Evolutionary conservation across 345 rosid species (phyloP), one percentile per base, ranked within the genome.

Genomic region (Syzygium grande): DNA sequence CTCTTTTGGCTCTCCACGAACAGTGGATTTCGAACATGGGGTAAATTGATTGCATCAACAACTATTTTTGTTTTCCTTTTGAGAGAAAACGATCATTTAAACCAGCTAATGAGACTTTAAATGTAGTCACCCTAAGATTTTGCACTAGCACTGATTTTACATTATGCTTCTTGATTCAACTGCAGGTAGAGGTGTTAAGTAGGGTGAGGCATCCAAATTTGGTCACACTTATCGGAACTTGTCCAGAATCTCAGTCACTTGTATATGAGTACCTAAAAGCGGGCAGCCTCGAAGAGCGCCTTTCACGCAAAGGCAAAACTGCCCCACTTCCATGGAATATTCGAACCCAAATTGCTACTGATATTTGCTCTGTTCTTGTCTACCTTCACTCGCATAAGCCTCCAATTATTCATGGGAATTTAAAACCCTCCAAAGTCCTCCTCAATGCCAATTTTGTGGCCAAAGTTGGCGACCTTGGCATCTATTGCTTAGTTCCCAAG

Each of bases 121-220:
- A 34, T 73, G 23, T 41, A 38, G 49, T 73, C 49, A 73, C 83
- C 73, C 49, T 19, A 11, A 73, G 38, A 19, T 73, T 73, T 73
- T 34, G 49, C 49, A 10, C 23, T 3, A 22, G 83, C 21, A 38
- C 83, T 73, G 49, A 73, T 73, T 34, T 38, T 73, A 73, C 83
- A 34, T 61, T 77, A 52, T 84, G 34, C 85, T 87, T 68, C 22
- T 87, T 86, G 34, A 43, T 88, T 85, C 84, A 51, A 85, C 88
- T 90, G 84, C 95, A 94, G 98, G 95, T 94, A 43, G 98, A 95
- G 91, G 85, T 94, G 86, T 91, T 96, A 88, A 94, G 96, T 89
- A 92, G 95, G 88, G 94, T 96, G 90, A 93, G 99, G 90, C 99
- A 97, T 94, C 99, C 99, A 63, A 93, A 97, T 91, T 92, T 97